Conservation (phyloP, 352 stramenopile genomes). For the Pythium scleroteichum region DNA sequence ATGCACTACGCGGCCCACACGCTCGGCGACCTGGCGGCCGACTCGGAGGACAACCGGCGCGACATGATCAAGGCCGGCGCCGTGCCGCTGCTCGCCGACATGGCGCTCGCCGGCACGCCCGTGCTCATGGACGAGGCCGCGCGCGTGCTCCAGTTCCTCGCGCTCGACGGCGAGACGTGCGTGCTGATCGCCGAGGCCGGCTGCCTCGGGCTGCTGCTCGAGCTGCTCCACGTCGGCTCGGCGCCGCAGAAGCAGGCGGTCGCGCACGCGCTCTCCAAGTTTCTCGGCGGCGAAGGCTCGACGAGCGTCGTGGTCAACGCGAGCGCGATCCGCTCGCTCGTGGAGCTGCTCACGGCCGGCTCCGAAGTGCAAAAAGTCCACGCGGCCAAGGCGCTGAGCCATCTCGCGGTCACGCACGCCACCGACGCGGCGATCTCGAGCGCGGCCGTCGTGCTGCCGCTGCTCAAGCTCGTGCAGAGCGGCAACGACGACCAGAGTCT, state of each 20-base stretch:
- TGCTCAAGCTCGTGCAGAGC: conserved; percentile 2
- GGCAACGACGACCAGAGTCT: background rate
- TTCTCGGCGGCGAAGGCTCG: background rate
- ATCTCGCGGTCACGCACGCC: background rate
- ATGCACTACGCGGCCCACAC: conserved; percentile 1
- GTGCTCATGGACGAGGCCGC: background rate
- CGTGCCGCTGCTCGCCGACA: background rate
- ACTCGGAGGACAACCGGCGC: background rate
- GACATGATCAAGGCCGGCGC: background rate
- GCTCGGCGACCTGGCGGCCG: background rate
- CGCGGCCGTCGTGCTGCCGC: background rate
- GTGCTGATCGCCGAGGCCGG: no score
- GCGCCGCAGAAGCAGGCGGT: background rate
- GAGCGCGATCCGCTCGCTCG: background rate
- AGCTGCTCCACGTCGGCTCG: no score
- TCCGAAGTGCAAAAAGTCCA: background rate
- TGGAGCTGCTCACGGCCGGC: background rate
- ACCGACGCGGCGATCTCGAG: background rate
- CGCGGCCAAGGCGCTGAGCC: background rate
- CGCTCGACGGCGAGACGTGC: no score
- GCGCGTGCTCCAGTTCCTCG: no score
- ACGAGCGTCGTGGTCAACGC: background rate
- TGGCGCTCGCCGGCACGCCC: background rate
- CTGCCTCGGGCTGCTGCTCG: background rate
- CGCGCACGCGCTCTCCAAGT: background rate